Percentiles rank a stretch among this genome's conserved stretches.
Conservation (phyloP, 1,284 basidiomycete species). For the Xerocomus nothofagi region DNA sequence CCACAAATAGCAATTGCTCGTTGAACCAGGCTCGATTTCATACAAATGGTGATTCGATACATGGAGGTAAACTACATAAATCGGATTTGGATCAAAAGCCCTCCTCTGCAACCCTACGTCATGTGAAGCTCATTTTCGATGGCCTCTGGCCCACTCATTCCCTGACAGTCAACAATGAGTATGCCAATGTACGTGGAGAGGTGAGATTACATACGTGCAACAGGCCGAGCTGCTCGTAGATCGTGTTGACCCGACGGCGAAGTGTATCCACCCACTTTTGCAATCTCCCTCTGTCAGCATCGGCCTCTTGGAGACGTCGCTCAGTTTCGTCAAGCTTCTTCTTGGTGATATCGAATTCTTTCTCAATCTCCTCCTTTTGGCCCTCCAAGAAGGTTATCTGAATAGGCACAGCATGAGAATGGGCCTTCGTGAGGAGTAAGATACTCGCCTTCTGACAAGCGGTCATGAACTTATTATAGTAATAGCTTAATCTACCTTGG, state of each 20-base stretch:
- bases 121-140: neutral
- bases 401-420: slow-evolving; percentile 2
- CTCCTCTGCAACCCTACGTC: neutral
- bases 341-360: slow-evolving; percentile 16
- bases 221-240: slow-evolving; percentile 14
- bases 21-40: neutral
- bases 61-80: neutral
- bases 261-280: slow-evolving; percentile 12
- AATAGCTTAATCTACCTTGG: slow-evolving; percentile 16
- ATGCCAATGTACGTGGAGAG: neutral
- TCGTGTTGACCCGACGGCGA: slow-evolving; percentile 6
- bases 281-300: slow-evolving; percentile 18
- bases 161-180: slow-evolving; percentile 6
- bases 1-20: neutral
- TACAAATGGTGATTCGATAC: neutral
- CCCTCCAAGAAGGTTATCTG: slow-evolving; percentile 20
- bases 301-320: slow-evolving; percentile 16
- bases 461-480: slow-evolving; percentile 13
- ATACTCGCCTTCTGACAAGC: slow-evolving; percentile 16
- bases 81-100: neutral
- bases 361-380: slow-evolving; percentile 22
- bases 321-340: slow-evolving; percentile 26
- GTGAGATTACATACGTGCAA: slow-evolving; percentile 13
- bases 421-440: neutral
- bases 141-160: slow-evolving; percentile 6